phyloP scores from a whole-genome alignment of 345 rosid genomes.

The Gossypioides kirkii region DNA sequence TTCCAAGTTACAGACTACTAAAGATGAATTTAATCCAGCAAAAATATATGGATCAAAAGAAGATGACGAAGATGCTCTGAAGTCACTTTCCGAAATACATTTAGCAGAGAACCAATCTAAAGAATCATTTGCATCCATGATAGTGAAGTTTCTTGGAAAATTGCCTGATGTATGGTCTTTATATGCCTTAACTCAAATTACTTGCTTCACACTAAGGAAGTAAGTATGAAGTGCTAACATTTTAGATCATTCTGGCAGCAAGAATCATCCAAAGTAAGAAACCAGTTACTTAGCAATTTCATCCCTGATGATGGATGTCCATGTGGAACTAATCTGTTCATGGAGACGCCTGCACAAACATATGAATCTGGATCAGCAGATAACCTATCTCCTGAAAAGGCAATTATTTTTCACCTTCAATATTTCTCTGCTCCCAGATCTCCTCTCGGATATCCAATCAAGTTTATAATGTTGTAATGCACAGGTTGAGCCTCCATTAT shows the following conservation, averaged over 20 bases:
- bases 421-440: not conserved
- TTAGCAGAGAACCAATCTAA: constrained; percentile 42
- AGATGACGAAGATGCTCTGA: constrained; percentile 47
- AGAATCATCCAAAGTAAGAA: constrained; percentile 33
- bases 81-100: constrained; percentile 43
- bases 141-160: constrained; percentile 46
- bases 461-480: constrained; percentile 5
- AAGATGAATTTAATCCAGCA: constrained; percentile 18
- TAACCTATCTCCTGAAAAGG: constrained; percentile 31
- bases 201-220: not conserved
- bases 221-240: not conserved
- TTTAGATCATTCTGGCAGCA: constrained; percentile 30
- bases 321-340: constrained; percentile 41
- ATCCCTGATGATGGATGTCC: constrained; percentile 60
- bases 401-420: constrained; percentile 8
- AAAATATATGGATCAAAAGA: constrained; percentile 55
- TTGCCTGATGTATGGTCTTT: constrained; percentile 42
- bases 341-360: constrained; percentile 34
- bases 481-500: constrained; percentile 41
- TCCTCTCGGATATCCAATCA: not conserved
- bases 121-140: constrained; percentile 43
- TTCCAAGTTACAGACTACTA: constrained; percentile 47
- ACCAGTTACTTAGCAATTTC: constrained; percentile 51
- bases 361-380: constrained; percentile 27
- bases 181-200: not conserved